Conservation (phyloP, 768 basidiomycete genomes). For the Hygrophoropsis aurantiaca region DNA sequence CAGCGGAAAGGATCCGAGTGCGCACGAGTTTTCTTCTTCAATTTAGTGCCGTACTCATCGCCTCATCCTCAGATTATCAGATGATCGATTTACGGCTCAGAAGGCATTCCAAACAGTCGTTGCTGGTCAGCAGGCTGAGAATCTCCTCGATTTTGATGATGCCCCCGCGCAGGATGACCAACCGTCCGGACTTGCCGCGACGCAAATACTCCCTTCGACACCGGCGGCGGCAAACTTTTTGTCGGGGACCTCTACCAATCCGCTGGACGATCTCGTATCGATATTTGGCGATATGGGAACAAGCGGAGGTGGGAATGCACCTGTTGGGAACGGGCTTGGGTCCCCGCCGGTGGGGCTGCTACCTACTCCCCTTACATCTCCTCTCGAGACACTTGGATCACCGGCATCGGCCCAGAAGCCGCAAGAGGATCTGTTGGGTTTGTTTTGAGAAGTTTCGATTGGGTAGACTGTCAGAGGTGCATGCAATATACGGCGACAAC, state of each 20-base stretch:
- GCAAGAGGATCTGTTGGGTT: slow-evolving; percentile 54
- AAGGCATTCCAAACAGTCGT: slow-evolving; percentile 91
- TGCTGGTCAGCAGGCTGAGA: slow-evolving; percentile 91
- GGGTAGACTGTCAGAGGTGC: too few relatives aligned
- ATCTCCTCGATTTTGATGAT: slow-evolving; percentile 93
- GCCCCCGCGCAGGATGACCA: slow-evolving; percentile 56
- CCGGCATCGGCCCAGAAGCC: slow-evolving; percentile 28
- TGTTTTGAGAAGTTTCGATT: slow-evolving; percentile 41
- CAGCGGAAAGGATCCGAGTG: slow-evolving; percentile 63
- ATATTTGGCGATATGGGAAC: slow-evolving; percentile 70
- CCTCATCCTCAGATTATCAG: slow-evolving; percentile 44
- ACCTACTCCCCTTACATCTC: slow-evolving; percentile 3
- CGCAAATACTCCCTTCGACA: slow-evolving; percentile 66
- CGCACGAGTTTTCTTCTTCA: slow-evolving; percentile 18
- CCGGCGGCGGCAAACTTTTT: slow-evolving; percentile 75
- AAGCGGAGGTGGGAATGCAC: slow-evolving; percentile 15
- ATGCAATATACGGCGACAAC: too few relatives aligned
- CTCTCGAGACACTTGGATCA: slow-evolving; percentile 21
- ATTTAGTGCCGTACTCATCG: background rate
- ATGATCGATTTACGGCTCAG: slow-evolving; percentile 71
- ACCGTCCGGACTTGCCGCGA: slow-evolving; percentile 77
- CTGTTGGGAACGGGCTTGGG: slow-evolving; percentile 16
- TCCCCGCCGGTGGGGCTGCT: slow-evolving; percentile 15
- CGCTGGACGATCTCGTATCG: slow-evolving; percentile 90
- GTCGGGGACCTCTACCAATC: slow-evolving; percentile 81